Evolutionary conservation across 768 basidiomycete genomes (phyloP), one percentile per base, ranked within the genome.

Genomic region (Rhizopogon vesiculosus): DNA sequence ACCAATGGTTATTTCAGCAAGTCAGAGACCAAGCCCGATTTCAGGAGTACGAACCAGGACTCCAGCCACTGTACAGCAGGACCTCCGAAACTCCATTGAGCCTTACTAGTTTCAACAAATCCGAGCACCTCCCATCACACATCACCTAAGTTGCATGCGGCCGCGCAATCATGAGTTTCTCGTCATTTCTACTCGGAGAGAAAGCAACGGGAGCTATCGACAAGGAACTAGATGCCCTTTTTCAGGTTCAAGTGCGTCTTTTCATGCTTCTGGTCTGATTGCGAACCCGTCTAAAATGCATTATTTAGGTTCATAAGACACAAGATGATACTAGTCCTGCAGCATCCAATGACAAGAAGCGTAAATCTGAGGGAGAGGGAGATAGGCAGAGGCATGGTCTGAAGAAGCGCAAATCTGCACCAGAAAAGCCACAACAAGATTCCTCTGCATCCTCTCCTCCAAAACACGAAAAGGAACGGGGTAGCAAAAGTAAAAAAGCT

Each of bases 191-290:
- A 0, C 66, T 85, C 16, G 62, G 64, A n/a, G 39, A 59, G 38
- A 61, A 59, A 38, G 51, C 61, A 25, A 70, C 76, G 33, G 67
- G 69, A 10, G 66, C 65, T 6, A 71, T 85, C 35, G 87, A 89
- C 62, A 69, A 69, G 3, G 86, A 86, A 45, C 74, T 91, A 8
- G 85, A 89, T 62, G 75, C 77, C 25, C 62, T 91, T 29, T 88
- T 91, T 64, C 76, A 76, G 31, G 64, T 77, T 39, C 77, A 78
- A 58, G 85, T 84, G 57, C 59, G 80, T 66, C 42, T n/a, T 42
- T 33, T 16, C 46, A 19, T 22, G 1, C 35, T 38, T 49, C 22
- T 31, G 22, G 19, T 39, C 42, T 29, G 13, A n/a, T 25, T 28
- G 43, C 40, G 25, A 16, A 9, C 13, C 22, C 18, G 33, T 49